A percentile compares a stretch with the other conserved stretches of the same genome.
phyloP scores from a whole-genome alignment of 75 land plant genomes.

The Pinus tabuliformis region DNA sequence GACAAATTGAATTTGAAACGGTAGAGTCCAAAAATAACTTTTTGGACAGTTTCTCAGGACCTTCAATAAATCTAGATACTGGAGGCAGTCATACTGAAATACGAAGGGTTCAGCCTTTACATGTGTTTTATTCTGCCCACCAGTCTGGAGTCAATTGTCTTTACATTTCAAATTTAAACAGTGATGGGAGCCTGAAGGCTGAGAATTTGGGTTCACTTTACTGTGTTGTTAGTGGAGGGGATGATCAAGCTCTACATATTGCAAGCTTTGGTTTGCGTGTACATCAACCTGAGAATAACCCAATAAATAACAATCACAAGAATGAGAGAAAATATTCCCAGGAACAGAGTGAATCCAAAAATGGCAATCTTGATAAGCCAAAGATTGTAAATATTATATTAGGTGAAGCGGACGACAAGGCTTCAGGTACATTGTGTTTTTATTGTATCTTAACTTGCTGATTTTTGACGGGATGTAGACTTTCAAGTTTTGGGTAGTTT shows the following conservation, averaged over 20 bases:
- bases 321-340: background rate
- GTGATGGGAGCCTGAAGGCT: background rate
- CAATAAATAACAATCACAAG: background rate
- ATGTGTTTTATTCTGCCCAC: conserved; percentile 54
- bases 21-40: background rate
- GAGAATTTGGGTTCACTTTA: conserved; percentile 9
- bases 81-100: conserved; percentile 2
- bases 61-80: background rate
- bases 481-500: background rate
- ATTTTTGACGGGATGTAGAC: background rate
- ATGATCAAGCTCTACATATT: conserved; percentile 86
- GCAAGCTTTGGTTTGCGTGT: conserved; percentile 22
- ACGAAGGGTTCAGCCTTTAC: conserved; percentile 38
- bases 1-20: background rate
- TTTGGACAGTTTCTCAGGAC: background rate
- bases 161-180: conserved; percentile 35
- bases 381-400: background rate
- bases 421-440: conserved; percentile 3
- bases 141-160: conserved; percentile 98
- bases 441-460: background rate
- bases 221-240: conserved; percentile 88
- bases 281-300: background rate
- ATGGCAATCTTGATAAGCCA: background rate
- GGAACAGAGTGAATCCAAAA: background rate
- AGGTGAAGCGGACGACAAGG: background rate